Evolutionary conservation across 148 eudicot species (phyloP), one percentile per base, ranked within the genome.

Genomic region (Pharnaceum exiguum): DNA sequence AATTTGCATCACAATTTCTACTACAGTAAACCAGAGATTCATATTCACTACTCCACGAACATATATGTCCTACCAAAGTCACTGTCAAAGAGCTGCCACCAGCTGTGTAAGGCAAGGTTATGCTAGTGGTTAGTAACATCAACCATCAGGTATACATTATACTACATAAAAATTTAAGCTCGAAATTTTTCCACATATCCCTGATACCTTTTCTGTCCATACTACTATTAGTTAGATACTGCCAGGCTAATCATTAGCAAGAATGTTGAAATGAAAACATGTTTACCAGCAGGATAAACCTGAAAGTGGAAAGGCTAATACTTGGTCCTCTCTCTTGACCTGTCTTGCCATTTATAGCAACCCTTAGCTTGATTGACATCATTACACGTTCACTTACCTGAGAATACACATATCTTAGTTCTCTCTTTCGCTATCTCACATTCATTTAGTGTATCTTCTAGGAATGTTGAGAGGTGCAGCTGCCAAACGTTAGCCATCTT

Each of bases 81-180:
- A 42, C 42, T 11, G 42, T 57, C 49, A 57, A 49, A 15, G 45
- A 48, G 35, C 55, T 48, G 45, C 45, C 24, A 23, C 24, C 46
- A 35, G 55, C 46, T 48, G 47, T 11, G 10, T 25, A 13, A 3
- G 16, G 25, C 9, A 8, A 3, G 8, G 45, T n/a, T 7, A 13
- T 12, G 27, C 5, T 48, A 17, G 10, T 24, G 1, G 15, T 48
- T 12, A 26, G 33, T 48, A 8, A 15, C 31, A 21, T 9, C 35
- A 49, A n/a, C n/a, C n/a, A n/a, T n/a, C n/a, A n/a, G n/a, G n/a
- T n/a, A n/a, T n/a, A n/a, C n/a, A n/a, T n/a, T n/a, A n/a, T n/a
- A n/a, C n/a, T n/a, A n/a, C n/a, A n/a, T n/a, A n/a, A 49, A 27
- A 26, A 27, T 26, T 49, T 49, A 16, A 26, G 35, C 54, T 4